Conservation (phyloP, 2,329 filamentous ascomycete genomes). For the Xylaria sp. region DNA sequence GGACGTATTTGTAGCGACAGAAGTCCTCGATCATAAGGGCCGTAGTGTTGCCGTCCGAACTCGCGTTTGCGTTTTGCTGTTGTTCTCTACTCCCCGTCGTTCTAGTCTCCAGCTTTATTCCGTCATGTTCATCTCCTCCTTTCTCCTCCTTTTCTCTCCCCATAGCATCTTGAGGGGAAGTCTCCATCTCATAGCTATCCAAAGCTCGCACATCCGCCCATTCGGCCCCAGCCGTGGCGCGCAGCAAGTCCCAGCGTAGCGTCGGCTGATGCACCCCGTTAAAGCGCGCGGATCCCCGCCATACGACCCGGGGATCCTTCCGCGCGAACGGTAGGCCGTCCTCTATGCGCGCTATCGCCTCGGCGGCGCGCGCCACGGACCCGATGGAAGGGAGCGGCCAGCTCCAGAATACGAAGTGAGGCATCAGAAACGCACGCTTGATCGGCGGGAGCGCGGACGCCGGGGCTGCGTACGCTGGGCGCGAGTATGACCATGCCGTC, state of each 20-base stretch:
- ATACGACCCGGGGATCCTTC: constrained; percentile 26
- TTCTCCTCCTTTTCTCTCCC: background rate
- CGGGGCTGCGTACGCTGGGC: constrained; percentile 17
- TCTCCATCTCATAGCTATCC: constrained; percentile 16
- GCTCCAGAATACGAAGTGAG: constrained; percentile 28
- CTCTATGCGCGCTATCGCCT: constrained; percentile 19
- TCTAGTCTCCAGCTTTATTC: background rate
- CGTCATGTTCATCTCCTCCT: background rate
- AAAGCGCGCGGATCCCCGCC: constrained; percentile 24
- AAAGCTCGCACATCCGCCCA: constrained; percentile 29
- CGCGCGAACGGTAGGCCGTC: background rate
- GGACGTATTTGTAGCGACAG: constrained; percentile 30
- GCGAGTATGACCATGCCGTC: constrained; percentile 22
- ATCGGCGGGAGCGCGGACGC: constrained; percentile 20
- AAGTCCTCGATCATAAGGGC: constrained; percentile 27
- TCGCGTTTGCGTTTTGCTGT: background rate
- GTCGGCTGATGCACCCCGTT: constrained; percentile 19
- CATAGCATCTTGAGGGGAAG: background rate
- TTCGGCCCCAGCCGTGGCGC: background rate
- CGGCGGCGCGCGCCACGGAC: constrained; percentile 15
- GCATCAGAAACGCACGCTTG: constrained; percentile 25
- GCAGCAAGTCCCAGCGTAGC: constrained; percentile 18
- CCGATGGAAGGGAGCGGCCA: constrained; percentile 26
- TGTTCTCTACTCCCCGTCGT: background rate
- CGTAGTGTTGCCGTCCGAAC: background rate